phyloP scores from a whole-genome alignment of 2,329 filamentous ascomycete species.

The Penicillium sumatraense region DNA sequence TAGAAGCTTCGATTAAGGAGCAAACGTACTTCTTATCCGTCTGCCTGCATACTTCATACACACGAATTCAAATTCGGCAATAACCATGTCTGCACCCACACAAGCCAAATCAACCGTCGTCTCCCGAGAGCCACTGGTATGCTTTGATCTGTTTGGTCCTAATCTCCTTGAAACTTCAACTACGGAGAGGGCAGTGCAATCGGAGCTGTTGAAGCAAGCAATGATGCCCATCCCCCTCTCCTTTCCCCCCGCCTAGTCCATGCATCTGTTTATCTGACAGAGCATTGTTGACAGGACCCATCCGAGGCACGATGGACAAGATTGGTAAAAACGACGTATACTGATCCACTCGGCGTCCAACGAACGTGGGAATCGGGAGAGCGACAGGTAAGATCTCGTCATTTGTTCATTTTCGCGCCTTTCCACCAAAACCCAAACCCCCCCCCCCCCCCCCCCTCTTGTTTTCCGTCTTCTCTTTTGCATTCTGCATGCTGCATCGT shows the following conservation, averaged over 20 bases:
- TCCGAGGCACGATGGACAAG: constrained; percentile 48
- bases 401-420: constrained; percentile 1
- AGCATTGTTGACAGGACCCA: constrained; percentile 33
- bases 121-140: constrained; percentile 41
- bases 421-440: too few species aligned
- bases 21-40: background rate
- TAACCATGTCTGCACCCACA: constrained; percentile 26
- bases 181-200: background rate
- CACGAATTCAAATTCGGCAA: background rate
- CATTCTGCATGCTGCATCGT: constrained; percentile 6
- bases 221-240: background rate
- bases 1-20: constrained; percentile 1
- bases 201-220: background rate
- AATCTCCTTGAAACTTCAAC: background rate
- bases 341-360: constrained; percentile 47
- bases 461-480: too few species aligned
- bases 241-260: background rate
- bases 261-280: background rate
- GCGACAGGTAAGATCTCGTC: constrained; percentile 39
- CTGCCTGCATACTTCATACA: background rate
- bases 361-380: constrained; percentile 53
- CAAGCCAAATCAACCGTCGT: constrained; percentile 36
- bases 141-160: constrained; percentile 8
- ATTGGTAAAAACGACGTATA: constrained; percentile 48
- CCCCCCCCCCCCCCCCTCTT: too few species aligned